Evolutionary conservation across 768 basidiomycete genomes (phyloP).

Genomic region (Tylopilus sp.): DNA sequence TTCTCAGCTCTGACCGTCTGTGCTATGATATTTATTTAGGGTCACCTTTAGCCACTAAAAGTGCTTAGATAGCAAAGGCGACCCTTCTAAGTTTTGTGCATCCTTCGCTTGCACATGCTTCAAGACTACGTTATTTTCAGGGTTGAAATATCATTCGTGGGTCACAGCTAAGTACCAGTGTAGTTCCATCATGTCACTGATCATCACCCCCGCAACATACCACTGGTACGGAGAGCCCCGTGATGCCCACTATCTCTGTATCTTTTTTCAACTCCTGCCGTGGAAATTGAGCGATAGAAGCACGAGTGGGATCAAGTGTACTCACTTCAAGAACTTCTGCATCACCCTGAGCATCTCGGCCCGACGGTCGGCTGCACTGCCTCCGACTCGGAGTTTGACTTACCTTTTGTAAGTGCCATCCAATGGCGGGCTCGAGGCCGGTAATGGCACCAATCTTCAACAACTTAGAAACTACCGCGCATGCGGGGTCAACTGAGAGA

Average conservation of each 20-base stretch:
- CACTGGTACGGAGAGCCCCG: neutral
- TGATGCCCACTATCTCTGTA: neutral
- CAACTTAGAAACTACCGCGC: neutral
- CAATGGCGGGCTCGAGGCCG: no score
- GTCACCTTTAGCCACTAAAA: neutral
- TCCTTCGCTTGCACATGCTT: neutral
- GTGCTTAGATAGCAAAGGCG: neutral
- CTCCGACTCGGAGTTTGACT: neutral
- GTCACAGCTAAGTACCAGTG: no score
- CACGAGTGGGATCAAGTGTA: neutral
- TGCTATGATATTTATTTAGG: neutral
- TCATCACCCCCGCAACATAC: conserved; percentile 1
- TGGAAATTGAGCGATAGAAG: neutral
- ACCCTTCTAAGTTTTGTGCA: neutral
- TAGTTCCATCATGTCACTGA: neutral
- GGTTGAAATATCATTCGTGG: no score
- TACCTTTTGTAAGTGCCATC: no score
- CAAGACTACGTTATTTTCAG: neutral
- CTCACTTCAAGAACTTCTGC: no score
- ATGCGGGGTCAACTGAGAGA: neutral
- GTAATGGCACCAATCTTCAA: neutral
- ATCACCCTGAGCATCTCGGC: neutral
- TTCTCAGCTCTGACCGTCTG: neutral
- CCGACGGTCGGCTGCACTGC: neutral
- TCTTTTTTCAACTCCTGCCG: neutral